These are phyloP conservation scores for Melastoma candidum DNA, from an alignment of 441 rosid genomes.

Conservation along the genomic window DNA sequence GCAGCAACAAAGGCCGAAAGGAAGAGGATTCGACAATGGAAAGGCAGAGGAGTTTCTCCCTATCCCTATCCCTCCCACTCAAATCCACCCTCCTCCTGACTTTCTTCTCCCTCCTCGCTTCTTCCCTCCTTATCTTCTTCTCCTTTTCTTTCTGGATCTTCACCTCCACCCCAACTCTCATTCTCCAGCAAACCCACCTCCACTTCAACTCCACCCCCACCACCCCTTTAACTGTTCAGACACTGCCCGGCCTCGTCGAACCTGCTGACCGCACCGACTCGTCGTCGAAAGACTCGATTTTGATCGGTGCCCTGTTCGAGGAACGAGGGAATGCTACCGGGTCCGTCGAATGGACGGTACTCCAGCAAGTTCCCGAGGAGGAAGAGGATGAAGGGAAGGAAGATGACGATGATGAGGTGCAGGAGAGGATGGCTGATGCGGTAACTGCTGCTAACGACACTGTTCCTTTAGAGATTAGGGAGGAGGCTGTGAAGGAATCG, in stretches of 20 bases:
- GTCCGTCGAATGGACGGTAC: constrained; percentile 21
- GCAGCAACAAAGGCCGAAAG: too few species aligned
- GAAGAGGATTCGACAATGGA: constrained; percentile 33
- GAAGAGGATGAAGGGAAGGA: too few species aligned
- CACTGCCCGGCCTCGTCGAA: constrained; percentile 9
- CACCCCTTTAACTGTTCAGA: constrained; percentile 18
- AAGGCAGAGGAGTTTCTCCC: constrained; percentile 63
- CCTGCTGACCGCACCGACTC: constrained; percentile 15
- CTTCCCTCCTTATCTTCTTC: constrained; percentile 42
- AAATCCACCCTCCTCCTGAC: constrained; percentile 49
- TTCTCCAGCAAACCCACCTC: constrained; percentile 29
- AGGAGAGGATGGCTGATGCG: constrained; percentile 7
- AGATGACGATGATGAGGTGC: too few species aligned
- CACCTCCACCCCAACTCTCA: constrained; percentile 35
- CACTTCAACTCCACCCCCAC: constrained; percentile 27
- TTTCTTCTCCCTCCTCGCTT: constrained; percentile 38
- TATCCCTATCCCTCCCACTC: background rate
- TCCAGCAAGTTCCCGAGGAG: constrained; percentile 12
- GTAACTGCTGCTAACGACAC: constrained; percentile 10
- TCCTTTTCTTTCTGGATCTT: constrained; percentile 43
- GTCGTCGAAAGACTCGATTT: constrained; percentile 18
- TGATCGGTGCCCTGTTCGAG: constrained; percentile 22
- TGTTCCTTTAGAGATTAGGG: constrained; percentile 17
- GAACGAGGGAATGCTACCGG: constrained; percentile 31
- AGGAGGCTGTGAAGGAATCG: constrained; percentile 16